Base-by-base conservation (phyloP, 331 rosid species). In the Rhamnella rubrinervis region DNA sequence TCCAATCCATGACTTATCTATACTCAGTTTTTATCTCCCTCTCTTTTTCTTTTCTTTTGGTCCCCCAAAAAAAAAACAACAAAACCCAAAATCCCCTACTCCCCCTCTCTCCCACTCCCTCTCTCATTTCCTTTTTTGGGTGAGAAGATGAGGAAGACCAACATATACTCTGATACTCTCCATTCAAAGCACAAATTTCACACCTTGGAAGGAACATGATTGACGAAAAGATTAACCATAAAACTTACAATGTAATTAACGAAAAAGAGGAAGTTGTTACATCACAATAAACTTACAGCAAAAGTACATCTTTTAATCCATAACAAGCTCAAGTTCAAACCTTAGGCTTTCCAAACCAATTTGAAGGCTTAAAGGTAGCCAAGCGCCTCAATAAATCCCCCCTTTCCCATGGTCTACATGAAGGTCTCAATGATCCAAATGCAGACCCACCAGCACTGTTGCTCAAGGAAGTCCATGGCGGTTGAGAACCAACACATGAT, bases 321-420 rank as follows among this genome's bases (percentile, higher is more conserved):
- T 58, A 63, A 47, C 63, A 49, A 74, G 46, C 59, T 37, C 62
- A 74, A 77, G 72, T 74, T 71, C 84, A 83, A 83, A 95, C 99
- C 99, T 95, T 88, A n/a, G 97, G 96, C 76, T 89, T 95, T 44
- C 90, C 93, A 71, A 80, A 75, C 99, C 99, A 95, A 75, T 89
- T 87, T 44, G 76, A 82, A 66, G 96, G 97, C 76, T 78, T 83
- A 80, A 87, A 95, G 6, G 97, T 89, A 68, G 96, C 96, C 87
- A 95, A 82, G 58, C 99, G 97, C 85, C 97, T 90, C 63, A 91
- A 75, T 70, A 95, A 84, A 85, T 95, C 99, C 69, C 96, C 99
- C 80, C 99, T 83, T 81, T 95, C 99, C 97, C 97, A 95, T 49
- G 99, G 99, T 68, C 97, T 86, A 78, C 97, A 95, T 3, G 96